Evolutionary conservation across 2,329 filamentous ascomycete genomes (phyloP).

Genomic region (Alternaria gansuensis): DNA sequence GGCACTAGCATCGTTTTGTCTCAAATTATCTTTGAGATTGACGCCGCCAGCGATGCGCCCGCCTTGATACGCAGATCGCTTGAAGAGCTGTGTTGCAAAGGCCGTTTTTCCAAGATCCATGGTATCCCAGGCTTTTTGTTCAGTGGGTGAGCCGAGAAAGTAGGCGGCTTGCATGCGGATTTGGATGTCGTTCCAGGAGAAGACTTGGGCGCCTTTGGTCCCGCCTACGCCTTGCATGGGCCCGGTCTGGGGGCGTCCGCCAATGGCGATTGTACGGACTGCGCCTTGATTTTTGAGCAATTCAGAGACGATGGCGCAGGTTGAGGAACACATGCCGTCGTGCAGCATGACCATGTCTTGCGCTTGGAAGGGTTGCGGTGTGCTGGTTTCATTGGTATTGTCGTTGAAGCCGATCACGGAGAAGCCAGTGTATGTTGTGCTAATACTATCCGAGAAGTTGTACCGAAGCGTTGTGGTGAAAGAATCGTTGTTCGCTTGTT

Average conservation of each 20-base stretch:
- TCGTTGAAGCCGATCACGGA: constrained; percentile 44
- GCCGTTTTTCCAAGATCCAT: constrained; percentile 45
- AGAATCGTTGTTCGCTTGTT: constrained; percentile 41
- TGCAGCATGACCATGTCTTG: constrained; percentile 55
- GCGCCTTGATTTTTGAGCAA: constrained; percentile 57
- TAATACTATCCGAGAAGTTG: constrained; percentile 49
- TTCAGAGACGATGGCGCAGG: constrained; percentile 59
- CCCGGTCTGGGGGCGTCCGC: constrained; percentile 53
- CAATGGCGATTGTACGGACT: constrained; percentile 55
- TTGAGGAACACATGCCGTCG: constrained; percentile 59
- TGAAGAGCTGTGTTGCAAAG: constrained; percentile 47
- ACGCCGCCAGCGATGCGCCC: constrained; percentile 43
- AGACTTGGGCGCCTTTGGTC: constrained; percentile 55
- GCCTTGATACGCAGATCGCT: constrained; percentile 39
- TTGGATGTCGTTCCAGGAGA: constrained; percentile 48
- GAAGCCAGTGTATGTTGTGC: constrained; percentile 43
- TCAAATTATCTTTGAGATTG: constrained; percentile 52
- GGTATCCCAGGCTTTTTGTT: constrained; percentile 43
- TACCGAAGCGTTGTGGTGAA: constrained; percentile 51
- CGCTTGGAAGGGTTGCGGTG: constrained; percentile 50
- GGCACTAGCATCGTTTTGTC: constrained; percentile 48
- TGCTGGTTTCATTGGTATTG: constrained; percentile 42
- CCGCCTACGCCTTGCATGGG: constrained; percentile 58
- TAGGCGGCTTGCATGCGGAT: constrained; percentile 44
- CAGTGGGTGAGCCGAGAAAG: constrained; percentile 43